Conservation (phyloP, 2,329 filamentous ascomycete genomes). For the Bipolaris oryzae region DNA sequence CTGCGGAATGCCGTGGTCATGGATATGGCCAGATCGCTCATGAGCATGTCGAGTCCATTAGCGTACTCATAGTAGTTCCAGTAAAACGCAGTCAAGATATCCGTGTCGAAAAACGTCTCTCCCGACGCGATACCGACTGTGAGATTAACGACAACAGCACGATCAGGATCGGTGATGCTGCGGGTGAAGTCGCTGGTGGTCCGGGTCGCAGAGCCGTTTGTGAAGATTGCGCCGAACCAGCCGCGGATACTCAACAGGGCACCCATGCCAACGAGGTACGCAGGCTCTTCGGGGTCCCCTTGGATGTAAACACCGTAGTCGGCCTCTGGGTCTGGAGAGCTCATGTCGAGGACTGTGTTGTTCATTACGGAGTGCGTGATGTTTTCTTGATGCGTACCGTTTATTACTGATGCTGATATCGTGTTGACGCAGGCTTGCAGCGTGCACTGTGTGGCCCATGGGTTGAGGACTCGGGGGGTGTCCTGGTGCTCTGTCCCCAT, state of each 20-base stretch:
- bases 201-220: conserved; percentile 22
- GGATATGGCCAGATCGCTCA: conserved; percentile 20
- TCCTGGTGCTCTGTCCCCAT: conserved; percentile 21
- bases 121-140: conserved; percentile 23
- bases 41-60: conserved; percentile 19
- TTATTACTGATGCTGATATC: conserved; percentile 15
- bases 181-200: conserved; percentile 21
- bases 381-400: conserved; percentile 22
- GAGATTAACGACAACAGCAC: conserved; percentile 21
- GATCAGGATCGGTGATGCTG: conserved; percentile 21
- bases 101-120: conserved; percentile 23
- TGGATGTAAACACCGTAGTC: conserved; percentile 19
- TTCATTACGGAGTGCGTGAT: conserved; percentile 15
- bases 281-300: conserved; percentile 6
- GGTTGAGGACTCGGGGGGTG: conserved; percentile 10
- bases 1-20: conserved; percentile 24
- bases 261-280: conserved; percentile 18
- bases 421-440: conserved; percentile 20
- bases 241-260: conserved; percentile 19
- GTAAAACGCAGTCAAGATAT: conserved; percentile 23
- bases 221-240: conserved; percentile 23
- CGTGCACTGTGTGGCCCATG: conserved; percentile 21
- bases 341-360: conserved; percentile 19
- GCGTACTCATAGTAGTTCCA: conserved; percentile 24
- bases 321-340: conserved; percentile 11